phyloP scores from a whole-genome alignment of 164 flowering plant species.

The Vitis rotundifolia region DNA sequence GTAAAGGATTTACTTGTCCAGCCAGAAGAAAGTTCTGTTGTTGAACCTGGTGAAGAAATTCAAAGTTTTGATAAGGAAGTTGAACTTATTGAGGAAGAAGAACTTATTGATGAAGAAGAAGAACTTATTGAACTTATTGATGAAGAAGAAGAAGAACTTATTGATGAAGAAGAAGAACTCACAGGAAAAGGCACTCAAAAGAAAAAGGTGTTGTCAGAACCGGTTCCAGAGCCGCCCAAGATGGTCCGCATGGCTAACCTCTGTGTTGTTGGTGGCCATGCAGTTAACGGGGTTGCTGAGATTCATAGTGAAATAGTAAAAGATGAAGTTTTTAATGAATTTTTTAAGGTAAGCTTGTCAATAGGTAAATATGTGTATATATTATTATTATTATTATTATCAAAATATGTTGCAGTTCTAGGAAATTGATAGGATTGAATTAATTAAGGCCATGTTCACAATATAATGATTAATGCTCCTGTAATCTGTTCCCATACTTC shows the following conservation, averaged over 20 bases:
- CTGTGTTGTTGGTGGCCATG: slow-evolving; percentile 90
- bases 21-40: slow-evolving; percentile 36
- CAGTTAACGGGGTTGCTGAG: slow-evolving; percentile 97
- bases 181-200: slow-evolving; percentile 27
- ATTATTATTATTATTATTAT: too few relatives aligned
- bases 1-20: slow-evolving; percentile 47
- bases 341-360: slow-evolving; percentile 54
- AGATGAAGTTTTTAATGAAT: slow-evolving; percentile 84
- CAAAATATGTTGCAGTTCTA: background rate
- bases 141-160: slow-evolving; percentile 10
- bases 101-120: slow-evolving; percentile 15
- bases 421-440: background rate
- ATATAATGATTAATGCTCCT: background rate
- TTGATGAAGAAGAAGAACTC: slow-evolving; percentile 24
- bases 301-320: slow-evolving; percentile 96
- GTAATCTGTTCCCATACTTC: background rate
- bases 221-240: slow-evolving; percentile 54
- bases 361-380: background rate
- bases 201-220: slow-evolving; percentile 26
- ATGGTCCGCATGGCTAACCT: slow-evolving; percentile 96
- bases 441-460: background rate
- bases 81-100: slow-evolving; percentile 5
- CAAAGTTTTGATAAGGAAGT: slow-evolving; percentile 16
- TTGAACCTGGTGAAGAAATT: slow-evolving; percentile 24
- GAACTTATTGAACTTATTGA: slow-evolving; percentile 3